A percentile compares a stretch with the other conserved stretches of the same genome.
These are phyloP conservation scores for Balamuthia mandrillaris DNA, from an alignment of 208 protist species.

Conservation along the genomic window DNA sequence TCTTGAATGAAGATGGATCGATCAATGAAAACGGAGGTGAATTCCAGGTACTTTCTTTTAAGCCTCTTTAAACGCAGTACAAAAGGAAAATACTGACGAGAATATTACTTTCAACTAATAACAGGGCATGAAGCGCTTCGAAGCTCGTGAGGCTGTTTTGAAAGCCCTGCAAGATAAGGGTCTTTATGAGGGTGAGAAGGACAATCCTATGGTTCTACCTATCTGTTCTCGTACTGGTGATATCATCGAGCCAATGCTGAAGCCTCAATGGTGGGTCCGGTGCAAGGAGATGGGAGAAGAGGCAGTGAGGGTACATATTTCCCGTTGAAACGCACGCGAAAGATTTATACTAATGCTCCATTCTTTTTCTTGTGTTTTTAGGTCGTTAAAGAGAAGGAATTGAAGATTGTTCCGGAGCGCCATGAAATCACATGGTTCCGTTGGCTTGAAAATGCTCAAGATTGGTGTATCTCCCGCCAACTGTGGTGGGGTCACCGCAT, in stretches of 20 bases:
- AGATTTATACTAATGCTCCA: neutral
- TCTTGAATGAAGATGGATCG: constrained; percentile 90
- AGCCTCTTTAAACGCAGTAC: neutral
- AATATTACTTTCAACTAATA: neutral
- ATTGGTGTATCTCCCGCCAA: constrained; percentile 95
- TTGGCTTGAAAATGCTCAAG: constrained; percentile 69
- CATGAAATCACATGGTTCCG: constrained; percentile 54
- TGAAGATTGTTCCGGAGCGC: constrained; percentile 59
- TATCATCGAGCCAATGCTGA: constrained; percentile 85
- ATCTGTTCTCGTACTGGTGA: constrained; percentile 69
- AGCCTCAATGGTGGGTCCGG: constrained; percentile 98
- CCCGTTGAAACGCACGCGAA: neutral
- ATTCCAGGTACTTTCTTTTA: constrained; percentile 65
- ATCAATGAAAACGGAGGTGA: constrained; percentile 82
- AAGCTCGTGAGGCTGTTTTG: constrained; percentile 86
- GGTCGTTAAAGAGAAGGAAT: constrained; percentile 28
- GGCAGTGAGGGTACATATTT: constrained; percentile 37
- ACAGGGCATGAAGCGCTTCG: constrained; percentile 92
- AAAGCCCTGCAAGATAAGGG: constrained; percentile 81
- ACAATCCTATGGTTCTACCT: constrained; percentile 69
- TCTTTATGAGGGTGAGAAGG: constrained; percentile 46
- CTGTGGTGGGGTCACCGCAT: constrained; percentile 99
- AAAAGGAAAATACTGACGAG: neutral
- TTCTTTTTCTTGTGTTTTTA: neutral
- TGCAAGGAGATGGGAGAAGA: constrained; percentile 74